Percentiles rank a stretch among this genome's conserved stretches.
Conservation (phyloP, 805 yeast species). For the Wickerhamiella galacta region DNA sequence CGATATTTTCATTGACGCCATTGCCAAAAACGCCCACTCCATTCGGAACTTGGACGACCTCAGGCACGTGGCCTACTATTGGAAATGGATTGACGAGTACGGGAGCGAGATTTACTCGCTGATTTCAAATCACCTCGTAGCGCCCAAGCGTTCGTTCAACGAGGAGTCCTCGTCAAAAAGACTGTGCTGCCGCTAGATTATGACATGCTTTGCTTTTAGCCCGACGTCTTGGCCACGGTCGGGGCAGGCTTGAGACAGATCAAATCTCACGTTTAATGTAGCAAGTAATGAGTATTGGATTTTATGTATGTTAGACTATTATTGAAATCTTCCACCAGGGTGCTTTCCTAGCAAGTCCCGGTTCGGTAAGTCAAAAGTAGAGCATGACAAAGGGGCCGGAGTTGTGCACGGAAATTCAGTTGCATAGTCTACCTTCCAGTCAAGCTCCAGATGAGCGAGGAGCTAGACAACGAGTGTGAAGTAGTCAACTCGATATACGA, state of each 20-base stretch:
- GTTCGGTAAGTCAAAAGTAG: too few relatives aligned
- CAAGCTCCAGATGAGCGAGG: neutral
- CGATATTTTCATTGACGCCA: constrained; percentile 19
- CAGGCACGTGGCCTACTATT: constrained; percentile 15
- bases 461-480: constrained; percentile 50
- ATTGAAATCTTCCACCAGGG: too few relatives aligned
- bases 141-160: constrained; percentile 9
- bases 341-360: too few relatives aligned
- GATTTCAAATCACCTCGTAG: constrained; percentile 12
- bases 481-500: constrained; percentile 86
- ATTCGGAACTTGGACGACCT: constrained; percentile 16
- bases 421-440: too few relatives aligned
- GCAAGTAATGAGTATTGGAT: too few relatives aligned
- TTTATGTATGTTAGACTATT: too few relatives aligned
- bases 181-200: constrained; percentile 1
- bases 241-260: too few relatives aligned
- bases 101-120: constrained; percentile 17
- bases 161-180: neutral
- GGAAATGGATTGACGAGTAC: constrained; percentile 19
- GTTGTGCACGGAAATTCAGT: too few relatives aligned
- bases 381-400: too few relatives aligned
- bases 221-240: too few relatives aligned
- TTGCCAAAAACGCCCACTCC: constrained; percentile 14
- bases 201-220: too few relatives aligned
- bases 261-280: too few relatives aligned